Percentiles rank a stretch among this genome's conserved stretches.
phyloP scores from a whole-genome alignment of 2,329 filamentous ascomycete genomes.

The Diplodia corticola region DNA sequence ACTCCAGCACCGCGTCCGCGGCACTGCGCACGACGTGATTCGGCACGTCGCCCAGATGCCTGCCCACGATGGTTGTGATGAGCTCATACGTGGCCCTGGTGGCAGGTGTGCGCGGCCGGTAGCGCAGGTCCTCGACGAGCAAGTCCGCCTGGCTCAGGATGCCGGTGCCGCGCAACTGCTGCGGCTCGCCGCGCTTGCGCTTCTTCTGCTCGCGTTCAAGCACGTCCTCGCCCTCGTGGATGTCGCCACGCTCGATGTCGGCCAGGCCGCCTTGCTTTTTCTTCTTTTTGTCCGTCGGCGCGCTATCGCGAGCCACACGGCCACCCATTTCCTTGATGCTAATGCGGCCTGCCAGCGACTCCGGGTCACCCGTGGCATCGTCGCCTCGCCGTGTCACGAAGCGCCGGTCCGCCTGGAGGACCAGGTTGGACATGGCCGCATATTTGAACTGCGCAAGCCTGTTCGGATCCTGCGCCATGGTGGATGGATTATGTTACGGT shows the following conservation, averaged over 20 bases:
- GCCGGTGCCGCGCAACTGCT: slow-evolving; percentile 69
- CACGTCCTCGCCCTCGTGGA: slow-evolving; percentile 81
- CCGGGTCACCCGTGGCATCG: slow-evolving; percentile 94
- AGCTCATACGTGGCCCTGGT: slow-evolving; percentile 93
- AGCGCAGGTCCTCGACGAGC: slow-evolving; percentile 85
- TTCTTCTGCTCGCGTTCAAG: slow-evolving; percentile 82
- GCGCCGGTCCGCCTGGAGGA: slow-evolving; percentile 97
- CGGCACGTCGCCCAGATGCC: slow-evolving; percentile 86
- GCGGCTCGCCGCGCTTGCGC: slow-evolving; percentile 72
- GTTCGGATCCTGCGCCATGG: slow-evolving; percentile 64
- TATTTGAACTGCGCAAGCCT: slow-evolving; percentile 93
- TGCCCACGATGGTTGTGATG: slow-evolving; percentile 86
- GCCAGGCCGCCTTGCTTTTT: slow-evolving; percentile 57
- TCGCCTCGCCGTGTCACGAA: slow-evolving; percentile 91
- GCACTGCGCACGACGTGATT: slow-evolving; percentile 91
- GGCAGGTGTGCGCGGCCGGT: slow-evolving; percentile 85
- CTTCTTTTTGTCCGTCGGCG: slow-evolving; percentile 68
- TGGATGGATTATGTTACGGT: slow-evolving; percentile 29
- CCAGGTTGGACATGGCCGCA: slow-evolving; percentile 99
- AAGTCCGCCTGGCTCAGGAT: slow-evolving; percentile 83
- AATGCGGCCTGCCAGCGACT: slow-evolving; percentile 92
- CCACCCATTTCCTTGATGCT: slow-evolving; percentile 94
- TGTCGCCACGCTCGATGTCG: slow-evolving; percentile 70
- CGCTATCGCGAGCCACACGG: slow-evolving; percentile 74
- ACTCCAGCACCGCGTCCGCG: slow-evolving; percentile 87